phyloP scores from a whole-genome alignment of 202 grass and related monocot species.

The Cymbopogon flexuosus region DNA sequence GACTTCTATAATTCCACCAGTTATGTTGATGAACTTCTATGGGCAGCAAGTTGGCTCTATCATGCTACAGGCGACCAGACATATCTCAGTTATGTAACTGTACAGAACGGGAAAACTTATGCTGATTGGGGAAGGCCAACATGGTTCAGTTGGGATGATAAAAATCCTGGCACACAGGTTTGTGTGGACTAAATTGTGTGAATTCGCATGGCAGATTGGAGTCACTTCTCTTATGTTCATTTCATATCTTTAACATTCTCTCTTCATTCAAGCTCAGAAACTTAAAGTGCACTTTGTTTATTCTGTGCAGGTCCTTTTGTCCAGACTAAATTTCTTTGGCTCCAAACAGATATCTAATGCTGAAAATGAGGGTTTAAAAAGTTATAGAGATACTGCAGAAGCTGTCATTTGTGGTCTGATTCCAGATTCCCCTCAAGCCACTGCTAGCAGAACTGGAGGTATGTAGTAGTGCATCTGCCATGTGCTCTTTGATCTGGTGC shows the following conservation, averaged over 20 bases:
- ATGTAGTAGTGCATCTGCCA: conserved; percentile 24
- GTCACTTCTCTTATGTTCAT: not conserved
- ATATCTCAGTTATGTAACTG: conserved; percentile 91
- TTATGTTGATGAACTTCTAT: conserved; percentile 78
- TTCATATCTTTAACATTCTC: not conserved
- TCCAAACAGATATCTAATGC: conserved; percentile 77
- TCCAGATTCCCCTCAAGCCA: conserved; percentile 89
- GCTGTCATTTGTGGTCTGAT: conserved; percentile 78
- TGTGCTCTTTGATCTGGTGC: conserved; percentile 16
- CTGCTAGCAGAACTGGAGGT: conserved; percentile 79
- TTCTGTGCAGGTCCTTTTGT: conserved; percentile 77
- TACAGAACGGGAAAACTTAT: conserved; percentile 65
- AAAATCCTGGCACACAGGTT: conserved; percentile 93
- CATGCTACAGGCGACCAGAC: conserved; percentile 90
- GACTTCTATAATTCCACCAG: conserved; percentile 83
- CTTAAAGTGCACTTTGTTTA: conserved; percentile 26
- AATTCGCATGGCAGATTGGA: conserved; percentile 4
- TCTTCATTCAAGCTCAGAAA: conserved; percentile 19
- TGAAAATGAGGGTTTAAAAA: conserved; percentile 66
- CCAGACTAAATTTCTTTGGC: conserved; percentile 82
- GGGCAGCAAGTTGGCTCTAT: conserved; percentile 97
- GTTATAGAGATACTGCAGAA: conserved; percentile 87
- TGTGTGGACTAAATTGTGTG: conserved; percentile 15
- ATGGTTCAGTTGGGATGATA: conserved; percentile 99
- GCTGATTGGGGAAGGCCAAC: conserved; percentile 91